These are phyloP conservation scores for Paramecium tetraurelia DNA, from an alignment of 73 alveolate genomes.

Conservation along the genomic window DNA sequence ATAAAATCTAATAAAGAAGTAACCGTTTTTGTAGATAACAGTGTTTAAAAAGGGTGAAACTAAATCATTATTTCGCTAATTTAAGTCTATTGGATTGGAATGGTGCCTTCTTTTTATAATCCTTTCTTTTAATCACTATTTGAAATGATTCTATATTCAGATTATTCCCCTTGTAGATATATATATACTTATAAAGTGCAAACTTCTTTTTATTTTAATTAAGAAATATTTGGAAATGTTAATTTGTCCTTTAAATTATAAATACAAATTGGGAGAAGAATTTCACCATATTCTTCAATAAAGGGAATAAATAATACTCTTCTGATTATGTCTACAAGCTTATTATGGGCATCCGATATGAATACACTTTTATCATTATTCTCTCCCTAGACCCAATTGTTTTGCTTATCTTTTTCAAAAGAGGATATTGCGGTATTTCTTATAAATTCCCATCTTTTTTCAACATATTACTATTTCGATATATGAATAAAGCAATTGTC, in stretches of 20 bases:
- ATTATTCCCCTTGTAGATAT: neutral
- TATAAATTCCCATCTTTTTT: neutral
- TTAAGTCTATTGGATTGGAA: neutral
- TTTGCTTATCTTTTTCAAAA: neutral
- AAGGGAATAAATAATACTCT: neutral
- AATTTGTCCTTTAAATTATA: slow-evolving; percentile 30
- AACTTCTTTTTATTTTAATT: neutral
- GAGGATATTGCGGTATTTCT: neutral
- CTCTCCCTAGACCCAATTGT: neutral
- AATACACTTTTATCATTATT: neutral
- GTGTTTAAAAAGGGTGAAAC: neutral
- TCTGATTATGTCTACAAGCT: neutral
- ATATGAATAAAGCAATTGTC: neutral
- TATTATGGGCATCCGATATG: neutral
- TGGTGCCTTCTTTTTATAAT: neutral
- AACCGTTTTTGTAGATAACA: neutral
- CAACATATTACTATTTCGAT: neutral
- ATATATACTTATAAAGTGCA: neutral
- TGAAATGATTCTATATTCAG: slow-evolving; percentile 5
- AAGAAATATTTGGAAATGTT: neutral
- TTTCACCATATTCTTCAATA: slow-evolving; percentile 40
- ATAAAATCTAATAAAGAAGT: neutral
- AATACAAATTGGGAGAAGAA: slow-evolving; percentile 5
- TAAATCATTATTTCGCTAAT: neutral
- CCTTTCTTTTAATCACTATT: neutral